phyloP scores from a whole-genome alignment of 2,329 filamentous ascomycete species.

The Trichoderma harzianum region DNA sequence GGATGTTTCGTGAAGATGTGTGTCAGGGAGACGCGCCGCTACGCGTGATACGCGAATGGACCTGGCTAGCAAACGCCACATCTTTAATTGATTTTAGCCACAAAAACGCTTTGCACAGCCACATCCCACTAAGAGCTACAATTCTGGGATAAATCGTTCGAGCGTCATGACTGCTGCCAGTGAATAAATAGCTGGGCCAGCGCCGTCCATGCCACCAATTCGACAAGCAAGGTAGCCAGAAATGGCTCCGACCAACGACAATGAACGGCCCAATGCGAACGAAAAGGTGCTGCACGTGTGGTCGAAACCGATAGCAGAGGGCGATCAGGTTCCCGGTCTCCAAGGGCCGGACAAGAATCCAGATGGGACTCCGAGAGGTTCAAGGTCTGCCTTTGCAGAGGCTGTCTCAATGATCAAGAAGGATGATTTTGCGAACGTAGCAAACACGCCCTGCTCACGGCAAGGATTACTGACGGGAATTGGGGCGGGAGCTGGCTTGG shows the following conservation, averaged over 20 bases:
- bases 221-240: conserved; percentile 30
- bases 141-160: conserved; percentile 8
- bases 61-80: conserved; percentile 23
- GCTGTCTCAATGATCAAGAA: conserved; percentile 64
- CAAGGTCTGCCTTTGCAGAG: conserved; percentile 44
- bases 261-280: conserved; percentile 25
- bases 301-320: conserved; percentile 34
- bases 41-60: conserved; percentile 33
- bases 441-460: conserved; percentile 78
- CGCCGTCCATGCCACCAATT: conserved; percentile 12
- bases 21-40: conserved; percentile 31
- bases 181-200: background rate
- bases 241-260: conserved; percentile 34
- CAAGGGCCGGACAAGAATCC: conserved; percentile 10
- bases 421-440: conserved; percentile 67
- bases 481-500: conserved; percentile 70
- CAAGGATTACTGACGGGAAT: conserved; percentile 83
- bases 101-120: conserved; percentile 11
- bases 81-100: conserved; percentile 34
- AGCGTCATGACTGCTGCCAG: conserved; percentile 2
- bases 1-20: conserved; percentile 7
- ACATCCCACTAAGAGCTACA: conserved; percentile 1
- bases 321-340: conserved; percentile 20
- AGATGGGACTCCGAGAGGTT: conserved; percentile 18
- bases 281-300: conserved; percentile 37